Conservation (phyloP, 208 protist genomes). For the Leishmania martiniquensis region DNA sequence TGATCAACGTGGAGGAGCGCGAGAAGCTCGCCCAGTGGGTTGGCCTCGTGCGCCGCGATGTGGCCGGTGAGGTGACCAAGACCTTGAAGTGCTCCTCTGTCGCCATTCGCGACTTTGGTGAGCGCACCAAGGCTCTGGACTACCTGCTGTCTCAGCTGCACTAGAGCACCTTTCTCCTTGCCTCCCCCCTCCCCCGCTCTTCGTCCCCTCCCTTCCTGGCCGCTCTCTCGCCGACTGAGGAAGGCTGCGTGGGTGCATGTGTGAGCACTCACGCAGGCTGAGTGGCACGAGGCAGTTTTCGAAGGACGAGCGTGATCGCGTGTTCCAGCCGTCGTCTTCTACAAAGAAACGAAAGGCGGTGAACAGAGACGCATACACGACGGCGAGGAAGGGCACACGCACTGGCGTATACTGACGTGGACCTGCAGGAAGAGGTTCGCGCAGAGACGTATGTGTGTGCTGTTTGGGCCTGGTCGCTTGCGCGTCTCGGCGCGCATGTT, state of each 20-base stretch:
- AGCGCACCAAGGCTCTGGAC: constrained; percentile 83
- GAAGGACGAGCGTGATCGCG: not conserved
- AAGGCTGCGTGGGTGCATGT: not conserved
- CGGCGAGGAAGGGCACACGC: not conserved
- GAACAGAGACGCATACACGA: not conserved
- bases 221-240: constrained; percentile 18
- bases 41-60: constrained; percentile 61
- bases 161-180: constrained; percentile 19
- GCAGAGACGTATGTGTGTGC: not conserved
- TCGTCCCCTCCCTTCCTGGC: not conserved
- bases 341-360: not conserved
- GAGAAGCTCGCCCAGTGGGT: constrained; percentile 88
- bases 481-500: not conserved
- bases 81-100: constrained; percentile 90
- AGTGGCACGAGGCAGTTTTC: not conserved
- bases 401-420: not conserved
- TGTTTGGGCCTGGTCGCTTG: too few relatives aligned
- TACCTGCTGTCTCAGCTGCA: constrained; percentile 81
- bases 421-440: not conserved
- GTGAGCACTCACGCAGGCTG: not conserved
- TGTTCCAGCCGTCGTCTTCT: not conserved
- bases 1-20: constrained; percentile 88
- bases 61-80: constrained; percentile 74
- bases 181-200: constrained; percentile 7
- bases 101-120: constrained; percentile 89